These are phyloP conservation scores for Gryganskiella cystojenkinii DNA, from an alignment of 192 early-diverging fungal species.

Conservation along the genomic window DNA sequence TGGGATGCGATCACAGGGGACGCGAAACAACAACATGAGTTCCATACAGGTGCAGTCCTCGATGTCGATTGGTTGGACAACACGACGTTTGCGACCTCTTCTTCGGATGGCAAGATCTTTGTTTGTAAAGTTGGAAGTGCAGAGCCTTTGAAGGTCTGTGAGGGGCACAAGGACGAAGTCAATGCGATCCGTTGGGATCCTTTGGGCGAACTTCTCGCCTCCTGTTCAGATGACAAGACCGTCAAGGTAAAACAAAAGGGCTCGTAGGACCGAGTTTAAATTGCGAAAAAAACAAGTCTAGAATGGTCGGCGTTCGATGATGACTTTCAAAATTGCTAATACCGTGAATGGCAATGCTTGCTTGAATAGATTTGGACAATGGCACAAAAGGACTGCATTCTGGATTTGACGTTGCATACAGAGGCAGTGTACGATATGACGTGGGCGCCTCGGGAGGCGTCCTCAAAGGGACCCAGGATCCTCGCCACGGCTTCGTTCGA, in stretches of 20 bases:
- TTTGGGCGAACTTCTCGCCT: slow-evolving; percentile 72
- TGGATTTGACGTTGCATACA: slow-evolving; percentile 73
- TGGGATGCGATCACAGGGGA: slow-evolving; percentile 87
- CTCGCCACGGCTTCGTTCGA: slow-evolving; percentile 86
- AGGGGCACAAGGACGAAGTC: slow-evolving; percentile 85
- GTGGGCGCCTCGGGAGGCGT: slow-evolving; percentile 79
- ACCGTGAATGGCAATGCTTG: neutral
- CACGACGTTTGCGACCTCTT: slow-evolving; percentile 89
- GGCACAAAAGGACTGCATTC: slow-evolving; percentile 62
- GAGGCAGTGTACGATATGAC: slow-evolving; percentile 82
- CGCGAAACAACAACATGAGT: slow-evolving; percentile 75
- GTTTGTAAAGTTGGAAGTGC: slow-evolving; percentile 80
- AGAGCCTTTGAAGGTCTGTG: slow-evolving; percentile 77
- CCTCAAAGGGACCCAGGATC: slow-evolving; percentile 58
- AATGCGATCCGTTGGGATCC: slow-evolving; percentile 84
- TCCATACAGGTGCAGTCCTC: slow-evolving; percentile 67
- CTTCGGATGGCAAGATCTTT: slow-evolving; percentile 81
- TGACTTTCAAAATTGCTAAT: neutral
- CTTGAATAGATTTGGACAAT: slow-evolving; percentile 70
- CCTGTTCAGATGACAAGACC: slow-evolving; percentile 81
- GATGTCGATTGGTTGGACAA: slow-evolving; percentile 97
- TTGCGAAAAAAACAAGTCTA: no score
- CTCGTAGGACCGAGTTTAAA: neutral
- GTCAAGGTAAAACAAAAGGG: slow-evolving; percentile 60
- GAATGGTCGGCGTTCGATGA: no score